Evolutionary conservation across 1,284 basidiomycete species (phyloP), one percentile per base, ranked within the genome.

Genomic region (Schizophyllum commune): DNA sequence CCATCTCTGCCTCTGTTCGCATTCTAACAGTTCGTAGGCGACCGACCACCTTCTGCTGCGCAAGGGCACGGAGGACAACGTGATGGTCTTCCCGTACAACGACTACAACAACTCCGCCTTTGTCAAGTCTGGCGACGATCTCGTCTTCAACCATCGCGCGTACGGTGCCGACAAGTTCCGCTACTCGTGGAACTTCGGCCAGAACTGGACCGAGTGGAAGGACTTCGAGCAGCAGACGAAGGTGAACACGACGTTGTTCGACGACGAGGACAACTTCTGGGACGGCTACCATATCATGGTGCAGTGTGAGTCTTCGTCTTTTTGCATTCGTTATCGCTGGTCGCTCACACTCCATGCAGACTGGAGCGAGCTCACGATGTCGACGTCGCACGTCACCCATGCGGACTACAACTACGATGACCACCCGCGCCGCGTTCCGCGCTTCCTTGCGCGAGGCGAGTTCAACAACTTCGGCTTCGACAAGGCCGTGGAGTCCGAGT

Each of bases 381-480:
- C 88, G 2, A 74, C 87, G 3, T 78, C 81, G 33, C 79, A 83
- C 55, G 83, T 89, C 34, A 77, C 91, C 8, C 92, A 95, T 68
- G 87, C 89, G 27, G 93, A 96, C 69, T 71, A 78, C 62, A 78
- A 79, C 58, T 91, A 83, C 71, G 72, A 70, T 17, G 75, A 75
- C 13, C 71, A 71, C 9, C 76, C 81, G 58, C 87, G 93, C 66
- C 88, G 91, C 54, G 88, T 90, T 54, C 93, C 93, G 27, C 91
- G 94, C 70, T 79, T 94, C 67, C 77, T 96, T 56, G 89, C 85
- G 55, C 88, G 93, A 68, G 93, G 93, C 60, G 82, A 84, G 0
- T 96, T 92, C 81, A 96, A 96, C 70, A 76, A 82, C 55, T 96
- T 92, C 91, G 93, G 93, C 63, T 94, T 84, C 70, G 94, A 95